Evolutionary conservation across 2,329 filamentous ascomycete species (phyloP).

Genomic region (Xylariaceae sp.): DNA sequence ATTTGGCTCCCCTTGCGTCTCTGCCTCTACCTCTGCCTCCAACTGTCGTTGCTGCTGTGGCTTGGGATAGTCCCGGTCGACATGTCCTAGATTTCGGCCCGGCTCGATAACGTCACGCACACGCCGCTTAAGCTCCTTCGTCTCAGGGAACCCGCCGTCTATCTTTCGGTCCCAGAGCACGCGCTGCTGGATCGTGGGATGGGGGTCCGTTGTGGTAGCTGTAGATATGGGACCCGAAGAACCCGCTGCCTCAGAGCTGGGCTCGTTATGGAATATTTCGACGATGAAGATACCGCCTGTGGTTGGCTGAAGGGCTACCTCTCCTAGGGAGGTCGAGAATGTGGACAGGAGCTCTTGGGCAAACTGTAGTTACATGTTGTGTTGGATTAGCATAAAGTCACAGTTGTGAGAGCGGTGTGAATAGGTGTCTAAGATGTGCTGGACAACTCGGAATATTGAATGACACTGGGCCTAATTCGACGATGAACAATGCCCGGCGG

Average conservation of each 20-base stretch:
- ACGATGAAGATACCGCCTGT: constrained; percentile 87
- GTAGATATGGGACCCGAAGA: constrained; percentile 20
- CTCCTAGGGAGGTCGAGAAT: constrained; percentile 82
- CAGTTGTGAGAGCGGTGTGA: too few relatives aligned
- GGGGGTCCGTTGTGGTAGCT: constrained; percentile 32
- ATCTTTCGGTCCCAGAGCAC: constrained; percentile 86
- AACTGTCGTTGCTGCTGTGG: constrained; percentile 11
- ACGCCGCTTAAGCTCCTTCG: constrained; percentile 86
- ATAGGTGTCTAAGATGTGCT: too few relatives aligned
- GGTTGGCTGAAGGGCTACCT: constrained; percentile 84
- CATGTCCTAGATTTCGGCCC: constrained; percentile 78
- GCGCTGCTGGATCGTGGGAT: constrained; percentile 50
- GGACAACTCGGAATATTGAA: too few relatives aligned
- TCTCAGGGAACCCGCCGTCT: constrained; percentile 92
- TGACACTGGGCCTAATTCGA: too few relatives aligned
- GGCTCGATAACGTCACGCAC: constrained; percentile 86
- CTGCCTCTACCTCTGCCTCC: constrained; percentile 4
- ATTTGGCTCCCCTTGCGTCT: constrained; percentile 11
- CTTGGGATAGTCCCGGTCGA: constrained; percentile 61
- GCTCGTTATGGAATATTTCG: constrained; percentile 58
- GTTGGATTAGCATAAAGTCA: constrained; percentile 10
- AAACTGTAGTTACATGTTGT: constrained; percentile 61
- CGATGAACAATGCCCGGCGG: too few relatives aligned
- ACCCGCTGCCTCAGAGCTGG: constrained; percentile 16
- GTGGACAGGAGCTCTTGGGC: constrained; percentile 95